Evolutionary conservation across 2,329 filamentous ascomycete species (phyloP).

Genomic region (Fusarium miscanthi): DNA sequence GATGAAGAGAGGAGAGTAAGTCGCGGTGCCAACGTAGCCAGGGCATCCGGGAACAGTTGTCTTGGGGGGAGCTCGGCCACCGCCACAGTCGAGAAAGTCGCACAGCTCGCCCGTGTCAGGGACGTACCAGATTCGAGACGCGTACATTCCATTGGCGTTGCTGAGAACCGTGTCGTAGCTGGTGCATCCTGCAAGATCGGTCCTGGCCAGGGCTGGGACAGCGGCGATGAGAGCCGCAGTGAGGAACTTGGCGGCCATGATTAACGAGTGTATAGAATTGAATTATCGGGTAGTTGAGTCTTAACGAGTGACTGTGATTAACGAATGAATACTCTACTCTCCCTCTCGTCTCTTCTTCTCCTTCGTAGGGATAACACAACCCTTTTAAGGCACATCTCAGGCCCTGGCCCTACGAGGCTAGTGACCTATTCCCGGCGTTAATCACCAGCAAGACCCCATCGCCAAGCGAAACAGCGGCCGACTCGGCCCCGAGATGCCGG

Average conservation of each 20-base stretch:
- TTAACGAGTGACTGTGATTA: neutral
- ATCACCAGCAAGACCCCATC: conserved; percentile 16
- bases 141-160: conserved; percentile 51
- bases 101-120: conserved; percentile 74
- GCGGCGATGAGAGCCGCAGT: conserved; percentile 46
- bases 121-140: conserved; percentile 68
- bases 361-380: conserved; percentile 1
- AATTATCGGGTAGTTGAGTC: neutral
- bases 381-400: conserved; percentile 17
- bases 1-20: conserved; percentile 64
- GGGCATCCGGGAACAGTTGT: conserved; percentile 71
- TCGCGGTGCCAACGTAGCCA: conserved; percentile 65
- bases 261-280: conserved; percentile 25
- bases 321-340: conserved; percentile 10
- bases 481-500: conserved; percentile 14
- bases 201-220: conserved; percentile 54
- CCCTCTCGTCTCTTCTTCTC: neutral
- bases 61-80: conserved; percentile 73
- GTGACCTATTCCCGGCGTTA: conserved; percentile 18
- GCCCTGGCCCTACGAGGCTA: conserved; percentile 4
- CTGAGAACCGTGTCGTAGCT: conserved; percentile 50
- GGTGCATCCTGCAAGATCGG: conserved; percentile 60
- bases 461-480: conserved; percentile 5
- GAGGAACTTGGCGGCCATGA: conserved; percentile 45
- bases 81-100: conserved; percentile 73